Conservation (phyloP, 257 asterid genomes). For the Solanum chiquidenum region DNA sequence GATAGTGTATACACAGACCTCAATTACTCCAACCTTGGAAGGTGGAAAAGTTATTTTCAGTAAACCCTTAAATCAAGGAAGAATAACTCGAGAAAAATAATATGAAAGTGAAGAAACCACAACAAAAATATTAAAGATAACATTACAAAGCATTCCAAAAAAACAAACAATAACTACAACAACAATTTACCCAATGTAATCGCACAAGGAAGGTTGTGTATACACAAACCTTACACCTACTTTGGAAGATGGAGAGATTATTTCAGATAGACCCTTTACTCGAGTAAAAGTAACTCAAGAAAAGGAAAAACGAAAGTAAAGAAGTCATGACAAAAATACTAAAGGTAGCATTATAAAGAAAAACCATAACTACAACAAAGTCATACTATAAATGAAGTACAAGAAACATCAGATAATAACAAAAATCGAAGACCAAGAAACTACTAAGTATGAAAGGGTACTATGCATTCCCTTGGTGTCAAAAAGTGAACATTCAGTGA, state of each 20-base stretch:
- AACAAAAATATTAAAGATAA: no score
- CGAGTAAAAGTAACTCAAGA: not conserved
- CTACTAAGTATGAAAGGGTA: not conserved
- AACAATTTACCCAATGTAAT: no score
- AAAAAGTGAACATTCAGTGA: not conserved
- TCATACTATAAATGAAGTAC: not conserved
- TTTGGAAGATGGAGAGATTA: not conserved
- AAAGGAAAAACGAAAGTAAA: not conserved
- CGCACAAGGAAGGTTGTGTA: not conserved
- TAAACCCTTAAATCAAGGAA: not conserved
- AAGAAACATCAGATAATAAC: not conserved
- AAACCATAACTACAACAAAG: not conserved
- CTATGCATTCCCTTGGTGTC: not conserved
- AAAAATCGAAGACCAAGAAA: not conserved
- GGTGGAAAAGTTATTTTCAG: no score
- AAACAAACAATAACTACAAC: no score
- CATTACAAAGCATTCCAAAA: not conserved
- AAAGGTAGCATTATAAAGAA: not conserved
- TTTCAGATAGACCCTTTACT: not conserved
- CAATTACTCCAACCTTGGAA: not conserved
- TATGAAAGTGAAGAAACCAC: no score
- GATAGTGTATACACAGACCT: no score
- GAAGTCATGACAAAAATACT: not conserved
- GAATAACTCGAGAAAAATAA: no score
- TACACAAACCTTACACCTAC: not conserved